Evolutionary conservation across 495 filamentous ascomycete genomes (phyloP).

Genomic region (Penicillium coffeae): DNA sequence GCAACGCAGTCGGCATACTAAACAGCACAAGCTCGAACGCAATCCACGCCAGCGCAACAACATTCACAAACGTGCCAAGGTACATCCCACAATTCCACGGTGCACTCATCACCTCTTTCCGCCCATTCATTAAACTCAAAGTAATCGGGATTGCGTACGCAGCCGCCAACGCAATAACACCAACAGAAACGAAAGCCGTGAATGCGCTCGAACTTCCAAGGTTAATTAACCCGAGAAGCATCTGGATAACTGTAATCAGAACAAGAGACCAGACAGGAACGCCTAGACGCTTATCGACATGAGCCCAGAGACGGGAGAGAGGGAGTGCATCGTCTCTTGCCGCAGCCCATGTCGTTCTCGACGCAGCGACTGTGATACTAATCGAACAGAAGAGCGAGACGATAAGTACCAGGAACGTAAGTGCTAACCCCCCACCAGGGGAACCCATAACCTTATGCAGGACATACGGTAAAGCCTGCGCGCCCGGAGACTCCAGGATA

Average conservation of each 20-base stretch:
- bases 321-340: slow-evolving; percentile 52
- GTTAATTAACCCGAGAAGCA: slow-evolving; percentile 58
- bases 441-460: slow-evolving; percentile 44
- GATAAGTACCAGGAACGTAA: slow-evolving; percentile 52
- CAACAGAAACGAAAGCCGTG: slow-evolving; percentile 61
- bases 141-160: slow-evolving; percentile 58
- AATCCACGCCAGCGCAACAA: slow-evolving; percentile 57
- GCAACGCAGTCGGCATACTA: slow-evolving; percentile 49
- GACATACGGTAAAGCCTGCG: slow-evolving; percentile 47
- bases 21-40: slow-evolving; percentile 56
- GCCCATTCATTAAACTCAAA: slow-evolving; percentile 49
- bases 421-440: slow-evolving; percentile 44
- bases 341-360: slow-evolving; percentile 58
- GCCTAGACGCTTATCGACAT: slow-evolving; percentile 23
- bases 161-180: slow-evolving; percentile 55
- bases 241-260: slow-evolving; percentile 37
- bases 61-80: slow-evolving; percentile 54
- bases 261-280: slow-evolving; percentile 37
- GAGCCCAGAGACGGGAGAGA: slow-evolving; percentile 29
- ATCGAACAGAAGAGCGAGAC: slow-evolving; percentile 62
- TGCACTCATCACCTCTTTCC: slow-evolving; percentile 48
- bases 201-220: slow-evolving; percentile 58
- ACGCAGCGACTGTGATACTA: slow-evolving; percentile 58
- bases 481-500: slow-evolving; percentile 35
- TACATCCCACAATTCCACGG: slow-evolving; percentile 53